These are phyloP conservation scores for Elsinoe arachidis DNA, from an alignment of 2,329 filamentous ascomycete genomes.

Conservation along the genomic window DNA sequence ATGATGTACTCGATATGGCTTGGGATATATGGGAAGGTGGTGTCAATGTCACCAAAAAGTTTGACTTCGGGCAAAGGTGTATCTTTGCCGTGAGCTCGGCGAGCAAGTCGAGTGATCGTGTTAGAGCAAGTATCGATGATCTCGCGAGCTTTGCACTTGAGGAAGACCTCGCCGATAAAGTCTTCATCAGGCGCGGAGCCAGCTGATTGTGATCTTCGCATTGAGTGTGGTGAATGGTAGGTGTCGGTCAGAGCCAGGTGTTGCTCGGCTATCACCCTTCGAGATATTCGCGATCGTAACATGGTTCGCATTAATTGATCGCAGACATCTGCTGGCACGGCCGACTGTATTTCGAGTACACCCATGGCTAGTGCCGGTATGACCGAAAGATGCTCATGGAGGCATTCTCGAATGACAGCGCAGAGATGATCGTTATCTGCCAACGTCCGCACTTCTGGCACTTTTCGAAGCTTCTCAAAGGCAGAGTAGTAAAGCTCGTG, in stretches of 20 bases:
- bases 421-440: constrained; percentile 89
- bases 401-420: constrained; percentile 64
- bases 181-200: constrained; percentile 53
- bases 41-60: constrained; percentile 75
- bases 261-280: constrained; percentile 93
- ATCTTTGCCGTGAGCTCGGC: constrained; percentile 63
- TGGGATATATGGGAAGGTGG: constrained; percentile 92
- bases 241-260: constrained; percentile 92
- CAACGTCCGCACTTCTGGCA: constrained; percentile 73
- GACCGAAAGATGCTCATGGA: constrained; percentile 82
- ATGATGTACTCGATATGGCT: constrained; percentile 85
- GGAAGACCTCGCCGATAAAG: constrained; percentile 90
- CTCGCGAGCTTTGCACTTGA: constrained; percentile 84
- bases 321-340: constrained; percentile 71
- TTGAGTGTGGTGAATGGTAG: constrained; percentile 77
- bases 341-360: constrained; percentile 76
- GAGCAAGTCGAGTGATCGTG: constrained; percentile 65
- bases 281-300: constrained; percentile 82
- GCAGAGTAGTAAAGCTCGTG: constrained; percentile 95
- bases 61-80: constrained; percentile 70
- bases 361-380: constrained; percentile 94
- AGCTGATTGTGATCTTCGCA: constrained; percentile 49
- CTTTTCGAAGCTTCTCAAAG: constrained; percentile 81
- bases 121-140: constrained; percentile 76
- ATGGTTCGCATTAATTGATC: constrained; percentile 95